Base-by-base conservation (phyloP, 2,329 filamentous ascomycete genomes). In the Tolypocladium endophyticum region DNA sequence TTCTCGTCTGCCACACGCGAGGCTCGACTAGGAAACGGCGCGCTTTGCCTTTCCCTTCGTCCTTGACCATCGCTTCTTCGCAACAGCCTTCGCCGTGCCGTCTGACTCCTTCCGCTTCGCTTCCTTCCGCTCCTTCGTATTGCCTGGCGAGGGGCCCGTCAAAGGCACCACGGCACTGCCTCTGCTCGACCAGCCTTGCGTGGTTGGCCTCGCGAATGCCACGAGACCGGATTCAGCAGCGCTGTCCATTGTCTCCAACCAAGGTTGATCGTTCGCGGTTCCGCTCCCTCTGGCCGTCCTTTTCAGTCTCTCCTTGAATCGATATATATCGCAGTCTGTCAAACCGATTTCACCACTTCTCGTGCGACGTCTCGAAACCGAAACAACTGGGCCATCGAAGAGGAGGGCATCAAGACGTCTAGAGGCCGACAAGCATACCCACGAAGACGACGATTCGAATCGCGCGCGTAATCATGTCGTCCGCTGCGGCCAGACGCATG, bases 401-500 rank as follows among this genome's bases (percentile, higher is more conserved):
- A 53, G 18, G 5, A n/a, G 9, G 20, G 28, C 50, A 20, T 6
- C 18, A 14, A 35, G n/a, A 53, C 50, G 9, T 35, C 9, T 4
- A 5, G 30, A n/a, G 18, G 20, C 18, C 20, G 30, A 35, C 9
- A 33, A n/a, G 16, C 3, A 14, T 12, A 33, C 18, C 35, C n/a
- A 12, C 47, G 50, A 35, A 58, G 39, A 30, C 56, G 23, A 43
- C 33, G 9, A 33, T 36, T 36, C 35, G 33, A 18, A 20, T 9
- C 30, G 33, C 39, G 20, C 41, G 56, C 50, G 62, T 63, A 63
- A 83, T 74, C 63, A 87, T 87, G 84, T 82, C 83, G 73, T 85
- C 83, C 67, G 81, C 84, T 65, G 79, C 84, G 61, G 78, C 82
- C 58, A 77, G 83, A 66, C 81, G 82, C 72, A 72, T 85, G 67